Percentiles rank a stretch among this genome's conserved stretches.
phyloP scores from a whole-genome alignment of 2,329 filamentous ascomycete species.

The Fusarium succisae region DNA sequence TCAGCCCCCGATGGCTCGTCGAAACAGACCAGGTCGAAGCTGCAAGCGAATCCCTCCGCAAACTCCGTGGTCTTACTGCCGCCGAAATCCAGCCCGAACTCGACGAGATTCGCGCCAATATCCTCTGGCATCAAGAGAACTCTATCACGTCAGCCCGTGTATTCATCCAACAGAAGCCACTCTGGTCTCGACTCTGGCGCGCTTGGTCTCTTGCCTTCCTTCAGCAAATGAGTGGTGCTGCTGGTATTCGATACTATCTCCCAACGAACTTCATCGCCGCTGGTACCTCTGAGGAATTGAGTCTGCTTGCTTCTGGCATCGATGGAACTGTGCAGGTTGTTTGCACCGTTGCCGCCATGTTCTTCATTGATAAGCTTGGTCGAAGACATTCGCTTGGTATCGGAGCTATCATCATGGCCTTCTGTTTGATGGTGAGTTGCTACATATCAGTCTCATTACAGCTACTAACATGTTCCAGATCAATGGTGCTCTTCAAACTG shows the following conservation, averaged over 20 bases:
- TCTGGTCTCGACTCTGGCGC: slow-evolving; percentile 16
- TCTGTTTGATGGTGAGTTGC: slow-evolving; percentile 12
- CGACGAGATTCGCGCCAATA: slow-evolving; percentile 19
- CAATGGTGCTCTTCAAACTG: slow-evolving; percentile 7
- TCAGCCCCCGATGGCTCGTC: slow-evolving; percentile 13
- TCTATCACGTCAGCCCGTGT: slow-evolving; percentile 15
- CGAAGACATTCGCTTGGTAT: slow-evolving; percentile 10
- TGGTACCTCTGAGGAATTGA: slow-evolving; percentile 11
- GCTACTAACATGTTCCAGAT: neutral
- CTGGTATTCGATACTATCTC: slow-evolving; percentile 15
- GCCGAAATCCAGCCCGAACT: slow-evolving; percentile 5
- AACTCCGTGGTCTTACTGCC: neutral
- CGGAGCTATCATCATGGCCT: slow-evolving; percentile 16
- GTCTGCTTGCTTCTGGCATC: slow-evolving; percentile 8
- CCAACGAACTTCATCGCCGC: slow-evolving; percentile 13
- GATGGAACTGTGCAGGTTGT: slow-evolving; percentile 15
- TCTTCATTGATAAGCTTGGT: slow-evolving; percentile 21
- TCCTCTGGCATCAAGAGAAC: slow-evolving; percentile 17
- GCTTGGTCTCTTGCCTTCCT: slow-evolving; percentile 13
- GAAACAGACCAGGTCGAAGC: slow-evolving; percentile 17
- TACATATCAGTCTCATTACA: neutral
- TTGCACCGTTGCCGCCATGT: slow-evolving; percentile 21
- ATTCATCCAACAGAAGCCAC: slow-evolving; percentile 9
- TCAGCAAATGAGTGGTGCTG: slow-evolving; percentile 16
- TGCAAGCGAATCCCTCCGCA: neutral